These are phyloP conservation scores for Kodamaea nitidulidarum DNA, from an alignment of 805 yeast species.

Conservation along the genomic window DNA sequence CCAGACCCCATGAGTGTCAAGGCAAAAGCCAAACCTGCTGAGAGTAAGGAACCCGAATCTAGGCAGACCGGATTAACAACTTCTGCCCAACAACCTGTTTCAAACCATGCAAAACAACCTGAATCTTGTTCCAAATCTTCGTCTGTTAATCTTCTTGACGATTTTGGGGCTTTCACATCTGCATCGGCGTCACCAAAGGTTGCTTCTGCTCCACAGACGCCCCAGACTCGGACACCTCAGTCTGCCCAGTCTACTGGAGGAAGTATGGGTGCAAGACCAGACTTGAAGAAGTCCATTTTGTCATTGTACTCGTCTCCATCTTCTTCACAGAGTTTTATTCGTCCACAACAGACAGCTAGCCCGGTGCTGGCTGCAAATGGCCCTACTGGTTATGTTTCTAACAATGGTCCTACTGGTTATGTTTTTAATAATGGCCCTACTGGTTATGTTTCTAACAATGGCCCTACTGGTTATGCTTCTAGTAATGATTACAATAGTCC, in stretches of 20 bases:
- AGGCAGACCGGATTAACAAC: background rate
- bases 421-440: too few species aligned
- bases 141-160: conserved; percentile 30
- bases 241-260: conserved; percentile 37
- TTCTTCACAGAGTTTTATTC: conserved; percentile 41
- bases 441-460: too few species aligned
- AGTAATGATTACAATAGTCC: too few species aligned
- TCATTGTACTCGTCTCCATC: conserved; percentile 71
- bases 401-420: too few species aligned
- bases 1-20: conserved; percentile 55
- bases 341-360: conserved; percentile 12
- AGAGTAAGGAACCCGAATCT: background rate
- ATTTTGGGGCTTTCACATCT: conserved; percentile 38
- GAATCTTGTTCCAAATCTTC: too few species aligned
- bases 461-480: too few species aligned
- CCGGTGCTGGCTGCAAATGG: conserved; percentile 9
- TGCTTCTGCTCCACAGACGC: conserved; percentile 12
- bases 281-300: conserved; percentile 84
- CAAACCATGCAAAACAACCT: too few species aligned
- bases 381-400: too few species aligned
- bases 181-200: conserved; percentile 19
- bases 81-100: conserved; percentile 11
- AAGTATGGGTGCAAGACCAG: conserved; percentile 54
- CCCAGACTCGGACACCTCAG: conserved; percentile 12
- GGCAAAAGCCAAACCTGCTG: conserved; percentile 11